Conservation (phyloP, 208 protist genomes). For the Ichthyophonus hoferi region DNA sequence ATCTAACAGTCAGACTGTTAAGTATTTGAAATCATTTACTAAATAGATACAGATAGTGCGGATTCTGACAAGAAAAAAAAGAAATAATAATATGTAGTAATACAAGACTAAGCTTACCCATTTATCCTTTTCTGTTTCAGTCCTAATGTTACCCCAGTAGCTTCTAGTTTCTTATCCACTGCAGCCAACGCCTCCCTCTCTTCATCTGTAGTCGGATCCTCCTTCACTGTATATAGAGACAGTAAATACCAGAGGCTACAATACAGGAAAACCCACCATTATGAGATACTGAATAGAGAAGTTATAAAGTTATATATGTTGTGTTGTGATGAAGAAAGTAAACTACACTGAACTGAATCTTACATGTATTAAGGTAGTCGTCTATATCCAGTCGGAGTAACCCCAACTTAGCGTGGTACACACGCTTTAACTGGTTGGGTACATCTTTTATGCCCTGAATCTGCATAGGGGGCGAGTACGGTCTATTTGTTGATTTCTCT, state of each 20-base stretch:
- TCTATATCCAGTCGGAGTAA: background rate
- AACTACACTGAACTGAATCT: background rate
- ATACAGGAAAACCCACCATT: too few species aligned
- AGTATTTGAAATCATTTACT: background rate
- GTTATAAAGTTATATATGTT: background rate
- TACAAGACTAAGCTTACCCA: background rate
- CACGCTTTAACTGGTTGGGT: background rate
- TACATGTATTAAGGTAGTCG: background rate
- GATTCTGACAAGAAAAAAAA: background rate
- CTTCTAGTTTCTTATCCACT: background rate
- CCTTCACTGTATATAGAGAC: background rate
- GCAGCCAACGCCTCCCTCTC: background rate
- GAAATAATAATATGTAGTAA: background rate
- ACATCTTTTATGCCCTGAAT: background rate
- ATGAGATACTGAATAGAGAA: background rate
- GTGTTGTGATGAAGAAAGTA: background rate
- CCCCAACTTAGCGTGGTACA: background rate
- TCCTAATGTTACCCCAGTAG: background rate
- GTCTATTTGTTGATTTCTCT: too few species aligned
- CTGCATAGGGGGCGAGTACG: too few species aligned
- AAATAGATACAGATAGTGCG: background rate
- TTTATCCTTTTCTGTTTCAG: background rate
- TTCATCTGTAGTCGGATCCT: background rate
- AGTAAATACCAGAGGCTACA: too few species aligned
- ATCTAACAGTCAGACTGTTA: background rate